phyloP scores from a whole-genome alignment of 345 rosid species.

The Gossypium herbaceum region DNA sequence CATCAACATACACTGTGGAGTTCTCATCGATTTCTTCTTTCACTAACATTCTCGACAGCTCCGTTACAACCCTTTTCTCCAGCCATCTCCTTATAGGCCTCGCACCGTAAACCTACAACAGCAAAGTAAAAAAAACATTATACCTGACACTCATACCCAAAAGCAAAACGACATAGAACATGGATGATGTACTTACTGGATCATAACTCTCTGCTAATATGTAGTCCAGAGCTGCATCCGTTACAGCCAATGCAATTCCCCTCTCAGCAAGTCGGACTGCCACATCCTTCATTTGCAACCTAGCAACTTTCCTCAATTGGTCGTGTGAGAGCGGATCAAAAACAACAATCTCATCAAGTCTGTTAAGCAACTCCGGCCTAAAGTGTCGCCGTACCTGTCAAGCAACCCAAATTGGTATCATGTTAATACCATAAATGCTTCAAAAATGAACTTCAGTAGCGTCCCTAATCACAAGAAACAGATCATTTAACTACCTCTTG shows the following conservation, averaged over 20 bases:
- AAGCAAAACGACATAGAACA: too few relatives aligned
- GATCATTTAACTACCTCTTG: conserved; percentile 45
- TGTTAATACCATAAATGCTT: neutral
- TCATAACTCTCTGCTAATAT: conserved; percentile 73
- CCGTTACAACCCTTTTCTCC: conserved; percentile 85
- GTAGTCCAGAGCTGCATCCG: conserved; percentile 71
- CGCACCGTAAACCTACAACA: conserved; percentile 58
- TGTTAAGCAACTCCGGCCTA: conserved; percentile 75
- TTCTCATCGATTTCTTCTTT: conserved; percentile 84
- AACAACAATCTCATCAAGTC: conserved; percentile 82
- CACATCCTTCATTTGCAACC: conserved; percentile 82
- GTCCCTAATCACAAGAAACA: neutral
- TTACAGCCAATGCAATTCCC: conserved; percentile 80
- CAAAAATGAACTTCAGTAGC: neutral
- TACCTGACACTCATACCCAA: too few relatives aligned
- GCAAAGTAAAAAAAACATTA: too few relatives aligned
- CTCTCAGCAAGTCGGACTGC: conserved; percentile 75
- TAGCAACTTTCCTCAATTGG: conserved; percentile 72
- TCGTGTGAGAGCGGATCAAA: conserved; percentile 92
- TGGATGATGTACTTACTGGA: conserved; percentile 49
- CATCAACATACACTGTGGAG: conserved; percentile 74
- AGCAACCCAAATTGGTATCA: neutral
- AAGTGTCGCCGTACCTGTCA: conserved; percentile 69
- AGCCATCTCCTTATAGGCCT: conserved; percentile 95
- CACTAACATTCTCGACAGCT: conserved; percentile 71